Evolutionary conservation across 169 alveolate species (phyloP).

Genomic region (Plasmodium coatneyi): DNA sequence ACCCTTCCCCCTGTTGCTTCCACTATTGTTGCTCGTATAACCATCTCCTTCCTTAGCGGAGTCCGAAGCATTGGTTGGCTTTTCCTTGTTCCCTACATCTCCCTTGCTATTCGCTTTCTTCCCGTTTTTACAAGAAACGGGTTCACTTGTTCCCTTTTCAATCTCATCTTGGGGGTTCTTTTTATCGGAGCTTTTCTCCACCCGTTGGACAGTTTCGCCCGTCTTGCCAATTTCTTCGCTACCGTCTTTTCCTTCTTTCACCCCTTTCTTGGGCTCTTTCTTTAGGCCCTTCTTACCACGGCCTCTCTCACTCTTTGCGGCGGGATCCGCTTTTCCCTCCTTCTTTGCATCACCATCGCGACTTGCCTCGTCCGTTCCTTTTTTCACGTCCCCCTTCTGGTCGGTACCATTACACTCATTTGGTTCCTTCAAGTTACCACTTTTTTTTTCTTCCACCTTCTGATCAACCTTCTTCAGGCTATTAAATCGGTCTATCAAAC

Average conservation of each 20-base stretch:
- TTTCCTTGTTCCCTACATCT: background rate
- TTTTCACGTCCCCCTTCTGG: background rate
- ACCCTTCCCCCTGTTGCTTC: background rate
- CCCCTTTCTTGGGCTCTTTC: background rate
- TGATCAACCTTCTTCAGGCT: constrained; percentile 20
- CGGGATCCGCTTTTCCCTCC: background rate
- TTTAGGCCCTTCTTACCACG: background rate
- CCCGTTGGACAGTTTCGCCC: background rate
- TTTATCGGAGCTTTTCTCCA: background rate
- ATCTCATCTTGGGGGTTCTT: background rate
- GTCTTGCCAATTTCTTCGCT: background rate
- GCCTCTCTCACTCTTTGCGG: background rate
- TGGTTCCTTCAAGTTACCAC: background rate
- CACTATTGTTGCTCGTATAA: background rate
- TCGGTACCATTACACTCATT: background rate
- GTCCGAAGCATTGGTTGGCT: background rate
- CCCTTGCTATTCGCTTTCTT: background rate
- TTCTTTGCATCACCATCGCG: background rate
- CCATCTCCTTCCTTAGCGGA: background rate
- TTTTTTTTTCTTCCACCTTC: background rate
- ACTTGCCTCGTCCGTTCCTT: background rate
- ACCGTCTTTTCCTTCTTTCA: background rate
- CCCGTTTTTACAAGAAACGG: background rate
- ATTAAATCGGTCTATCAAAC: constrained; percentile 47
- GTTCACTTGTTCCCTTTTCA: background rate